Base-by-base conservation (phyloP, 2,329 filamentous ascomycete species). In the Trichoderma simmonsii region DNA sequence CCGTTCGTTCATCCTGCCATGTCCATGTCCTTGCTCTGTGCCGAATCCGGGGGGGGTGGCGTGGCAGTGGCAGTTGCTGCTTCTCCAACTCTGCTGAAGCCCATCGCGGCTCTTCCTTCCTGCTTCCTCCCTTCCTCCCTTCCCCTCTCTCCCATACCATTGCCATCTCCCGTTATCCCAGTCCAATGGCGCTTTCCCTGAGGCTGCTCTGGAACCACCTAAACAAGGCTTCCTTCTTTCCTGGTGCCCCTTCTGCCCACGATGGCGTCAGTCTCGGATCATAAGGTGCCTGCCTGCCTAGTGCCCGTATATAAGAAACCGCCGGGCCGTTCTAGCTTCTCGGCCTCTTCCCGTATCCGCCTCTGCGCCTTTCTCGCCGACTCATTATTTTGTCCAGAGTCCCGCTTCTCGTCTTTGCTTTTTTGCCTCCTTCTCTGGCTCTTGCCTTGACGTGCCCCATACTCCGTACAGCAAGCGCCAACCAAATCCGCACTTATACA, bases 231-330 rank as follows among this genome's bases (percentile, higher is more conserved):
- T 43, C 56, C n/a, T 43, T 57, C 32, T 30, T 26, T 57, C 11
- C 18, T 43, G 30, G 30, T 7, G 30, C 54, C 18, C 6, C 11
- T 60, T 26, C 43, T 64, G 60, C 68, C 51, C 60, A 64, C 68
- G 68, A 64, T 70, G 68, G 68, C 68, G 68, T 70, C 68, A 70
- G 59, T 70, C 68, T 64, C 60, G 60, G 51, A 64, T 70, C 68
- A 70, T 70, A 18, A 64, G 28, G 28, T 26, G 21, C 3, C 36
- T 61, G 24, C 48, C 63, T 48, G 28, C 57, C 57, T 59, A 51
- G 66, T 62, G 66, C 57, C 66, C 32, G 43, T 70, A 26, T 70
- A 70, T 63, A 70, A 57, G 63, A 63, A 67, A 36, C n/a, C 8
- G 57, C 26, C 39, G 56, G 28, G 6, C 9, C 24, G 36, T 51